Conservation (phyloP, 2,329 filamentous ascomycete species). For the Exophiala spinifera region DNA sequence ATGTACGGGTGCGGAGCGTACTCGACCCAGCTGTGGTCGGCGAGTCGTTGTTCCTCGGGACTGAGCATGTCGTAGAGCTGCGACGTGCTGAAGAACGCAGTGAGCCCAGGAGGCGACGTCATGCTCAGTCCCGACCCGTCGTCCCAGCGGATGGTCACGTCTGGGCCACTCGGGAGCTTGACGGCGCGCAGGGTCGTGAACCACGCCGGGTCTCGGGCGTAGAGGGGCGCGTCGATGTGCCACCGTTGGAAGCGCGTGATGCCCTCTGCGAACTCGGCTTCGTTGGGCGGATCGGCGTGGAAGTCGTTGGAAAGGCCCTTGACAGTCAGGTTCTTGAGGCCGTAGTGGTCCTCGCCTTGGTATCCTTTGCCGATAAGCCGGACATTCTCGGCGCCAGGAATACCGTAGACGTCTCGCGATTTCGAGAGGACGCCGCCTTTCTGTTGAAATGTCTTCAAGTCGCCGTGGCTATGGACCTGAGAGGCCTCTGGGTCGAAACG, state of each 20-base stretch:
- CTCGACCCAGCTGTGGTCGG: constrained; percentile 47
- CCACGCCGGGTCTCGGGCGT: constrained; percentile 42
- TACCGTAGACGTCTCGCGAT: constrained; percentile 36
- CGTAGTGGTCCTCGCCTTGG: constrained; percentile 45
- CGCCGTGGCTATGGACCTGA: constrained; percentile 44
- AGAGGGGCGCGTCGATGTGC: constrained; percentile 49
- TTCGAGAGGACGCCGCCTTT: constrained; percentile 41
- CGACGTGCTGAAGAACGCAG: constrained; percentile 45
- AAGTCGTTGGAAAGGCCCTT: constrained; percentile 37
- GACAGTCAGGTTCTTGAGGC: constrained; percentile 40
- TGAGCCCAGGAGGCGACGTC: constrained; percentile 43
- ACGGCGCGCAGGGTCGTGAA: constrained; percentile 44
- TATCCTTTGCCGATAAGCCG: constrained; percentile 47
- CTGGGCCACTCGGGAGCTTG: constrained; percentile 37
- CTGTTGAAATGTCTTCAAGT: constrained; percentile 42
- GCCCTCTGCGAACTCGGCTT: constrained; percentile 39
- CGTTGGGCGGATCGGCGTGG: constrained; percentile 36
- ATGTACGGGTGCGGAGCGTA: constrained; percentile 47
- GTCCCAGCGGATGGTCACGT: constrained; percentile 43
- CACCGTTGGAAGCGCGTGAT: constrained; percentile 47
- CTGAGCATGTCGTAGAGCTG: constrained; percentile 44
- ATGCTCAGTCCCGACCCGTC: constrained; percentile 44
- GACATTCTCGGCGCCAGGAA: constrained; percentile 46
- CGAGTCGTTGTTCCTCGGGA: constrained; percentile 41
- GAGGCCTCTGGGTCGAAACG: constrained; percentile 44